Evolutionary conservation across 208 protist genomes (phyloP).

Genomic region (Strigomonas galati): DNA sequence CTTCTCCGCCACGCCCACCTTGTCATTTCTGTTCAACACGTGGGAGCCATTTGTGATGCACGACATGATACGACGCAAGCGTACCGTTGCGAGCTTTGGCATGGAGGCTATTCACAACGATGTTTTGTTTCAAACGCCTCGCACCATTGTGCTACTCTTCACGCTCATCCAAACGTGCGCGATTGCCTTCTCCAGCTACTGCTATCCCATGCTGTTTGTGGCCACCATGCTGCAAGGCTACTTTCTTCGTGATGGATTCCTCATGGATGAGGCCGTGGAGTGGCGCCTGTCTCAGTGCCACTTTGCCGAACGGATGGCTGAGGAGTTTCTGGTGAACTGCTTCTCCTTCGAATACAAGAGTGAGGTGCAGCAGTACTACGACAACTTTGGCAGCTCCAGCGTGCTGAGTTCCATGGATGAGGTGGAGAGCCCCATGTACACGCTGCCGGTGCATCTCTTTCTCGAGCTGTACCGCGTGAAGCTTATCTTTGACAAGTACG

Average conservation of each 20-base stretch:
- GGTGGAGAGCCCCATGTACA: background rate
- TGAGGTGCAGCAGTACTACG: background rate
- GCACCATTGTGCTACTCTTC: background rate
- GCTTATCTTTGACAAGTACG: background rate
- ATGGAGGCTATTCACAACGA: background rate
- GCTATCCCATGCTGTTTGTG: background rate
- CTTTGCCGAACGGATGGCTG: background rate
- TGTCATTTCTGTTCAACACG: background rate
- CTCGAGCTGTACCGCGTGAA: background rate
- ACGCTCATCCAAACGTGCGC: background rate
- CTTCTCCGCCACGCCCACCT: background rate
- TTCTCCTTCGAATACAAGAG: background rate
- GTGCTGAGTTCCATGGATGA: background rate
- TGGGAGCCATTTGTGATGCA: background rate
- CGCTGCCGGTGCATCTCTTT: background rate
- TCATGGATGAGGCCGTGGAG: background rate
- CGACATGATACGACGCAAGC: background rate
- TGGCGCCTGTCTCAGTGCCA: background rate
- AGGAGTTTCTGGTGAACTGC: background rate
- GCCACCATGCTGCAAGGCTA: background rate
- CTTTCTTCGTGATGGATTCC: background rate
- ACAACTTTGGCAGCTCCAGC: background rate
- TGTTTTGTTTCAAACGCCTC: background rate
- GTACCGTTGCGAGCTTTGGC: background rate
- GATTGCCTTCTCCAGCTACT: background rate